Conservation (phyloP, 768 basidiomycete species). For the Auricularia auricula-judae region DNA sequence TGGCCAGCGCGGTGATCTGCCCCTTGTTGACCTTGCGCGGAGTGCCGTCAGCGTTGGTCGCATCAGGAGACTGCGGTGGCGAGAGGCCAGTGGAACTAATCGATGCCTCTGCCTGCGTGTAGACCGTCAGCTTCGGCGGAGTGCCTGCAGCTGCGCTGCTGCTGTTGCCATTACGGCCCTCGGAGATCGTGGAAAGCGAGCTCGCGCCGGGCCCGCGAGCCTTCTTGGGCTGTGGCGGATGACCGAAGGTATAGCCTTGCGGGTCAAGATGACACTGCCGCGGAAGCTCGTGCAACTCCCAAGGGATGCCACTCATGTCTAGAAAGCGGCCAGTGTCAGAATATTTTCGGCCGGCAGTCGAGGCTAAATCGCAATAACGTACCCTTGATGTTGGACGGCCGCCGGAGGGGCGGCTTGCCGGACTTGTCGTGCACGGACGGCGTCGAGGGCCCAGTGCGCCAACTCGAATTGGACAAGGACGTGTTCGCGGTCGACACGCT, state of each 20-base stretch:
- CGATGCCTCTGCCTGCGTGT: conserved; percentile 42
- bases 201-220: conserved; percentile 33
- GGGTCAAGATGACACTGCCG: conserved; percentile 53
- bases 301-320: conserved; percentile 74
- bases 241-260: conserved; percentile 49
- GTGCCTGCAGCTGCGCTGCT: neutral
- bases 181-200: conserved; percentile 2
- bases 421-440: neutral
- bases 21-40: conserved; percentile 78
- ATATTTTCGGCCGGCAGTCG: neutral
- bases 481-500: conserved; percentile 76
- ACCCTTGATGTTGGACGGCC: conserved; percentile 65
- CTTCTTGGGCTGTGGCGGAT: conserved; percentile 48
- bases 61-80: neutral
- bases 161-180: conserved; percentile 2
- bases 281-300: conserved; percentile 60
- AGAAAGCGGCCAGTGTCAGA: conserved; percentile 1
- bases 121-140: neutral
- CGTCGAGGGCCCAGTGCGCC: conserved; percentile 29
- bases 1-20: conserved; percentile 81
- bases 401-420: conserved; percentile 15
- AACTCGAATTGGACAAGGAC: conserved; percentile 58
- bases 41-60: conserved; percentile 27
- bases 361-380: conserved; percentile 19
- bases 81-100: conserved; percentile 65